A percentile compares a stretch with the other conserved stretches of the same genome.
phyloP scores from a whole-genome alignment of 1,139 yeast genomes.

The Blastobotrys arbuscula region DNA sequence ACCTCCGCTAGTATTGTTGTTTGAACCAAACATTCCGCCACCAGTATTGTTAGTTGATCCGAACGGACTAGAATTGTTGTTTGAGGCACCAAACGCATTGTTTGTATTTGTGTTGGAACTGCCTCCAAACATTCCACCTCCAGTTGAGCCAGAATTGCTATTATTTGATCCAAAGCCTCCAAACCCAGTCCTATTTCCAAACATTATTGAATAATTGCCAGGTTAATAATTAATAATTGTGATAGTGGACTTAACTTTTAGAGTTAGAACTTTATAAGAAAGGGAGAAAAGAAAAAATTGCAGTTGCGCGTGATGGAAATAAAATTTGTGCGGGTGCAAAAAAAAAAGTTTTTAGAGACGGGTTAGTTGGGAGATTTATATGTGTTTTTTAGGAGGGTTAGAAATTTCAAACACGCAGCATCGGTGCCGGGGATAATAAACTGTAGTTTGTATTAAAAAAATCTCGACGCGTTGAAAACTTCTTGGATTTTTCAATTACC shows the following conservation, averaged over 20 bases:
- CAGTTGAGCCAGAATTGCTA: constrained; percentile 17
- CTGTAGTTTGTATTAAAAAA: neutral
- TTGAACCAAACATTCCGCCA: constrained; percentile 13
- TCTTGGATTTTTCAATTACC: neutral
- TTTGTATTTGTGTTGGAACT: constrained; percentile 19
- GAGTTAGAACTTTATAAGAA: too few species aligned
- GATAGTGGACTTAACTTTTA: too few species aligned
- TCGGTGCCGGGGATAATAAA: too few species aligned
- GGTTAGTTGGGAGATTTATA: neutral
- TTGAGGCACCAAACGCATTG: constrained; percentile 28
- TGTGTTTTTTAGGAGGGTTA: too few species aligned
- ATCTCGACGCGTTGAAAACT: neutral
- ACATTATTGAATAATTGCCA: constrained; percentile 14
- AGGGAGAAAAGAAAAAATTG: neutral
- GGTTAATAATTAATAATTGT: too few species aligned
- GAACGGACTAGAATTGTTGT: constrained; percentile 7
- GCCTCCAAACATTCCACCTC: constrained; percentile 30
- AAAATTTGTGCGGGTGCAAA: neutral
- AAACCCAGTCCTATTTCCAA: constrained; percentile 26
- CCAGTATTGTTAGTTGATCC: constrained; percentile 14
- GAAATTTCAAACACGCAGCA: too few species aligned
- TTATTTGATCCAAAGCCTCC: constrained; percentile 26
- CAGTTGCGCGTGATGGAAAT: neutral
- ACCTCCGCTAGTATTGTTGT: constrained; percentile 16
- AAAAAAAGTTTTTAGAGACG: neutral